Evolutionary conservation across 2,329 filamentous ascomycete species (phyloP), one percentile per base, ranked within the genome.

Genomic region (Alternaria alternata): DNA sequence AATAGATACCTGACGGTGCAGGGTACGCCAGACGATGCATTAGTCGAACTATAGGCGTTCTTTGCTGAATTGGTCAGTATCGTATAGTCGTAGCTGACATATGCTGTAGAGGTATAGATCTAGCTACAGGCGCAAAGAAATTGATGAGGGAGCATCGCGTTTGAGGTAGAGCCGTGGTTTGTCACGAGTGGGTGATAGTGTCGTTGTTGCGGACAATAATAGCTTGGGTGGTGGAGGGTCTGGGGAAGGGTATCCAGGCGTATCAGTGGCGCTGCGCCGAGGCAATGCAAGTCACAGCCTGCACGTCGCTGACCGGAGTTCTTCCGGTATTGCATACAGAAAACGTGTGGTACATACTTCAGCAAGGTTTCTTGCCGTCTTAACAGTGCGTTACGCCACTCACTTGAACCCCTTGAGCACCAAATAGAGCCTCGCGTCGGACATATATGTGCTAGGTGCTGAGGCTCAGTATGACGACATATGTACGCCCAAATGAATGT

Each of bases 271-370:
- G 55, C 18, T 41, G 54, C 48, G 18, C 48, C 41, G 30, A 41
- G 18, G 36, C 48, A 12, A 38, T 44, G 52, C 57, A 46, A 59
- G 44, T 22, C 51, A 43, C 51, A 42, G 39, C 20, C 28, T 49
- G 36, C 39, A 22, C 30, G 51, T 30, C 22, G 26, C 24, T 7
- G n/a, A 49, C 51, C 57, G 57, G 54, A 54, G 24, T 59, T 47
- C 24, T 20, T 42, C 57, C 57, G 57, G 57, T 59, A 55, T 49
- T 38, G 38, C 43, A 43, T 24, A 7, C 34, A 30, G 30, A 53
- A 43, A 43, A 41, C 39, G 26, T 18, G 16, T 30, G 38, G 38
- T 30, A 43, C 26, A 53, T 42, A 24, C 18, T 24, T 18, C 9
- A 16, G 46, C 34, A 43, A 53, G 38, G 26, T 43, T 52, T 30